Conservation (phyloP, 177 flowering plant genomes). For the Vitis hybrid region DNA sequence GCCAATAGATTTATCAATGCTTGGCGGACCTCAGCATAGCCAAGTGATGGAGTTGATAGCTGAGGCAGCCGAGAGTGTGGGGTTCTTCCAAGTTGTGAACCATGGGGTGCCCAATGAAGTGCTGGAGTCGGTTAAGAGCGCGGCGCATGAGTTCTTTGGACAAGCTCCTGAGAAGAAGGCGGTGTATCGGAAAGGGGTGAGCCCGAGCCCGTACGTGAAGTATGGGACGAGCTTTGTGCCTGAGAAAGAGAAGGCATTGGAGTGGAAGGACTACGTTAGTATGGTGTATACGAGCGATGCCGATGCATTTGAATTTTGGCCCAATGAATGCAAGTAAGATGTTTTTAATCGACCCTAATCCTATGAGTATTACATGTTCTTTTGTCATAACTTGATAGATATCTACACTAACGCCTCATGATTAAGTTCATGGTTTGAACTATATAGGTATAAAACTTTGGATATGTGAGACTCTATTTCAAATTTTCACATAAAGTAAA, state of each 20-base stretch:
- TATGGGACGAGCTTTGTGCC: constrained; percentile 50
- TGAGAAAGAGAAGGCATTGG: constrained; percentile 46
- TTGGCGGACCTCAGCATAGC: constrained; percentile 33
- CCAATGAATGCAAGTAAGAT: constrained; percentile 36
- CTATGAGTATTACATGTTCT: too few relatives aligned
- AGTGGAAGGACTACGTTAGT: constrained; percentile 47
- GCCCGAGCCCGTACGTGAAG: constrained; percentile 33
- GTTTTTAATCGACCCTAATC: neutral
- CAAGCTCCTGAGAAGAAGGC: constrained; percentile 32
- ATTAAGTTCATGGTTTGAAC: too few relatives aligned
- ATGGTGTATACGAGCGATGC: constrained; percentile 35
- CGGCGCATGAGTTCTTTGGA: constrained; percentile 29
- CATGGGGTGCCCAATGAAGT: constrained; percentile 37
- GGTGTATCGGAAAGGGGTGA: constrained; percentile 28
- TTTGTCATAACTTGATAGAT: too few relatives aligned
- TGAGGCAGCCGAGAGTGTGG: constrained; percentile 36
- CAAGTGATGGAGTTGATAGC: constrained; percentile 21
- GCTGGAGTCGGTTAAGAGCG: constrained; percentile 30
- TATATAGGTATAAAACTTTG: too few relatives aligned
- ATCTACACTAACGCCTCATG: too few relatives aligned
- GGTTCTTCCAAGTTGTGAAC: constrained; percentile 49
- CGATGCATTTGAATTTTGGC: constrained; percentile 44
- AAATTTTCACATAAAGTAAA: too few relatives aligned
- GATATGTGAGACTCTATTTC: too few relatives aligned
- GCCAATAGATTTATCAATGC: constrained; percentile 35